These are phyloP conservation scores for Globisporangium echinulatum DNA, from an alignment of 352 stramenopile genomes.

Conservation along the genomic window DNA sequence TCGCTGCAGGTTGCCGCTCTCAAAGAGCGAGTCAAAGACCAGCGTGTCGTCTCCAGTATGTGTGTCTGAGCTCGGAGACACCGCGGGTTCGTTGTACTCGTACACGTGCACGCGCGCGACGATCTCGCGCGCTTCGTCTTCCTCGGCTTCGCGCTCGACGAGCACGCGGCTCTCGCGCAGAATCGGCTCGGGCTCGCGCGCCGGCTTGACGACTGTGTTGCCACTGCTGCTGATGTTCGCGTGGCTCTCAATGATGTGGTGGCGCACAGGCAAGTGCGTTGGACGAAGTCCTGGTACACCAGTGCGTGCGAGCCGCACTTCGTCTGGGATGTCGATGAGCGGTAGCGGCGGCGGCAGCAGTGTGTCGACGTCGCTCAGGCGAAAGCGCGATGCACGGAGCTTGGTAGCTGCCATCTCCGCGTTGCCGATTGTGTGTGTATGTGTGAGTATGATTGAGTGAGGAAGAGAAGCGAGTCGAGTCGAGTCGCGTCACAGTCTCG, in stretches of 20 bases:
- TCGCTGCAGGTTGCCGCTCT: slow-evolving; percentile 60
- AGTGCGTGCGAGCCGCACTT: slow-evolving; percentile 32
- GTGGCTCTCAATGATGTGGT: slow-evolving; percentile 20
- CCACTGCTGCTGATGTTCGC: background rate
- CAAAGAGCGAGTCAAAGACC: slow-evolving; percentile 69
- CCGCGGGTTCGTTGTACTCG: slow-evolving; percentile 59
- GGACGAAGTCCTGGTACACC: slow-evolving; percentile 32
- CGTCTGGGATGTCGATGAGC: slow-evolving; percentile 49
- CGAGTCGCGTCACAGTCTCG: too few species aligned
- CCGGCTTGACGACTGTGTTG: slow-evolving; percentile 7
- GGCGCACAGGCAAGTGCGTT: slow-evolving; percentile 36
- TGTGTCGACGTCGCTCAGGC: slow-evolving; percentile 18
- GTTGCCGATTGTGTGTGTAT: too few species aligned
- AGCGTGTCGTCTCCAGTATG: slow-evolving; percentile 37
- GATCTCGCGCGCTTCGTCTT: slow-evolving; percentile 23
- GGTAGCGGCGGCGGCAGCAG: slow-evolving; percentile 52
- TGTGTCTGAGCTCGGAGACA: slow-evolving; percentile 26
- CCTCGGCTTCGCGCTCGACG: slow-evolving; percentile 28
- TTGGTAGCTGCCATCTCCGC: slow-evolving; percentile 10
- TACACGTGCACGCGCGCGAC: slow-evolving; percentile 44
- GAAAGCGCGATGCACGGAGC: slow-evolving; percentile 20
- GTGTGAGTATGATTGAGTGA: too few species aligned
- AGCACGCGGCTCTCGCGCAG: slow-evolving; percentile 34
- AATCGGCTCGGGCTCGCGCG: slow-evolving; percentile 29
- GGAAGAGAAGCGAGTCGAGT: too few species aligned